phyloP scores from a whole-genome alignment of 768 basidiomycete genomes.

The Boletus sp. region DNA sequence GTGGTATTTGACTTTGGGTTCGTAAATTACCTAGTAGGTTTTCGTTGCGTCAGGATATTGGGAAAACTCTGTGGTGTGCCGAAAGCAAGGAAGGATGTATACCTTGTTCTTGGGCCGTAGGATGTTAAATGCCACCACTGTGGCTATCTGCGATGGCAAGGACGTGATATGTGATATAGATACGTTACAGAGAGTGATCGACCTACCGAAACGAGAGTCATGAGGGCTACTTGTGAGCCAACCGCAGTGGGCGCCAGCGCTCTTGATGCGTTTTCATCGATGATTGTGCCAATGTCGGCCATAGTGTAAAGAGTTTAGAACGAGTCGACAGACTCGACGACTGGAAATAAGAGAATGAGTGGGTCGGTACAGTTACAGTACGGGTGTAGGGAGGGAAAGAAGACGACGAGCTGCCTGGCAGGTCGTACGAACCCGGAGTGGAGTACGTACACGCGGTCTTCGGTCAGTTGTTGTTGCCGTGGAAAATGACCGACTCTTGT shows the following conservation, averaged over 20 bases:
- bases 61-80: background rate
- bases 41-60: background rate
- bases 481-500: background rate
- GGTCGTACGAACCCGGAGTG: background rate
- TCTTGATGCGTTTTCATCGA: slow-evolving; percentile 40
- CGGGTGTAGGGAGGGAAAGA: background rate
- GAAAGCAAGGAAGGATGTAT: slow-evolving; percentile 8
- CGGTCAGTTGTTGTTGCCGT: background rate
- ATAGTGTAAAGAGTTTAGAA: slow-evolving; percentile 23
- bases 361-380: slow-evolving; percentile 16
- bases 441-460: background rate
- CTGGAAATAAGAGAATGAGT: slow-evolving; percentile 16
- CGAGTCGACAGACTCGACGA: slow-evolving; percentile 16
- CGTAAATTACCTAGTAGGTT: slow-evolving; percentile 71
- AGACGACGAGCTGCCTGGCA: no score
- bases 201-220: slow-evolving; percentile 71
- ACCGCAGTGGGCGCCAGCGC: slow-evolving; percentile 80
- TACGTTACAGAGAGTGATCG: background rate
- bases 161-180: slow-evolving; percentile 8
- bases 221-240: slow-evolving; percentile 70
- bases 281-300: slow-evolving; percentile 32
- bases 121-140: slow-evolving; percentile 74
- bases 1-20: slow-evolving; percentile 92
- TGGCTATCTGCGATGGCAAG: slow-evolving; percentile 46
- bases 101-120: slow-evolving; percentile 90